phyloP scores from a whole-genome alignment of 1,284 basidiomycete species.

The Marasmius oreades region DNA sequence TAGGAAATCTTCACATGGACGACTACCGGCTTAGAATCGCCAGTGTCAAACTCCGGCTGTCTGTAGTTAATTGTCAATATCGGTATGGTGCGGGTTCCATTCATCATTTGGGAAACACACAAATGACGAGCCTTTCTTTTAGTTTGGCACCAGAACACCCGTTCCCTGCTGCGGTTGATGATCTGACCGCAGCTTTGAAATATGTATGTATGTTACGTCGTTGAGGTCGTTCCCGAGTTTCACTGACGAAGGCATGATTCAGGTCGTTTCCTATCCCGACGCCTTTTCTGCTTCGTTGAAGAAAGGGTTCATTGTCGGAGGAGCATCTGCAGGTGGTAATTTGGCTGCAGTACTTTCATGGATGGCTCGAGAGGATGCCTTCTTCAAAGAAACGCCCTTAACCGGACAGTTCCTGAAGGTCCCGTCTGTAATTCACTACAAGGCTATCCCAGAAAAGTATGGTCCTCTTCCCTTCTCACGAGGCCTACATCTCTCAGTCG shows the following conservation, averaged over 20 bases:
- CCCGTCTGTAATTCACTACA: conserved; percentile 6
- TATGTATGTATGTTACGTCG: conserved; percentile 1
- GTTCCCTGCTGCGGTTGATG: neutral
- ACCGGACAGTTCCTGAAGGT: conserved; percentile 14
- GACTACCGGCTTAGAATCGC: neutral
- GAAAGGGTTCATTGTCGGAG: conserved; percentile 14
- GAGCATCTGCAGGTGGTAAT: conserved; percentile 11
- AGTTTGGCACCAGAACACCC: neutral
- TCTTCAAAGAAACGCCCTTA: conserved; percentile 6
- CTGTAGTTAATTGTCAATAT: neutral
- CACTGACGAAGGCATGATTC: neutral
- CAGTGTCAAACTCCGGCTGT: neutral
- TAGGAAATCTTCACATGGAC: neutral
- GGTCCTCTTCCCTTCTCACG: neutral
- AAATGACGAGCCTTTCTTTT: neutral
- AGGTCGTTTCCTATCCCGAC: conserved; percentile 1
- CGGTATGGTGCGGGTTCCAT: neutral
- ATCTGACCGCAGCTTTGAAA: neutral
- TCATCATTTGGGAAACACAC: neutral
- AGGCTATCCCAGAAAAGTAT: conserved; percentile 12
- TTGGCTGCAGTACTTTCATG: conserved; percentile 7
- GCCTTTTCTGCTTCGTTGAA: conserved; percentile 2
- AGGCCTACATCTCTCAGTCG: neutral
- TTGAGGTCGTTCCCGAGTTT: neutral
- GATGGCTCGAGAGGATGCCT: conserved; percentile 13